phyloP scores from a whole-genome alignment of 768 basidiomycete genomes.

The Collybiopsis luxurians region DNA sequence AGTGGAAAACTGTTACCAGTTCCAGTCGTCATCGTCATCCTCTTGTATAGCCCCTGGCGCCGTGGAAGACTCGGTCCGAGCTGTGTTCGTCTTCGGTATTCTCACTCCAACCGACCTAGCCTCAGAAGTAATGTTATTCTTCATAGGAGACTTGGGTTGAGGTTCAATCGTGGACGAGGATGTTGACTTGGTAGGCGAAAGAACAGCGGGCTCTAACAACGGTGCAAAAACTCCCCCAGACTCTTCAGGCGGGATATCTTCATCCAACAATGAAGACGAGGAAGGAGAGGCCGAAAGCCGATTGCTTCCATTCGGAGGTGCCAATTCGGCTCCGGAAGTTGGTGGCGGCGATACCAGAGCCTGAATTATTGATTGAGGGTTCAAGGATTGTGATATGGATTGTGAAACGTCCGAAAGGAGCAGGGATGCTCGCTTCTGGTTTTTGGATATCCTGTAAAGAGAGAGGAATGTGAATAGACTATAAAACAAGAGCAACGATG shows the following conservation, averaged over 20 bases:
- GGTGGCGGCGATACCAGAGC: slow-evolving; percentile 40
- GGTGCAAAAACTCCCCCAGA: not conserved
- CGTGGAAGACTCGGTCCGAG: not conserved
- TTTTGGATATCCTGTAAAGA: slow-evolving; percentile 55
- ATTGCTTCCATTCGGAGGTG: slow-evolving; percentile 20
- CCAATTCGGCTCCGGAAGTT: slow-evolving; percentile 20
- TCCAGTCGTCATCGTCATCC: slow-evolving; percentile 11
- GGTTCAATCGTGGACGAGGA: not conserved
- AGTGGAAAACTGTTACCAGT: slow-evolving; percentile 3
- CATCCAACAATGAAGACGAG: slow-evolving; percentile 13
- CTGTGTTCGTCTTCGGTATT: not conserved
- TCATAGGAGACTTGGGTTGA: slow-evolving; percentile 7
- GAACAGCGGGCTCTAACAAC: not conserved
- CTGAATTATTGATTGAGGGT: slow-evolving; percentile 37
- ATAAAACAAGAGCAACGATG: not conserved
- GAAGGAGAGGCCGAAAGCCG: slow-evolving; percentile 15
- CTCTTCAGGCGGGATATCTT: slow-evolving; percentile 2
- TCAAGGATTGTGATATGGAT: slow-evolving; percentile 4
- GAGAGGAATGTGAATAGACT: slow-evolving; percentile 1
- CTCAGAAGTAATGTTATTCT: not conserved
- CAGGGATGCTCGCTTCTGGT: slow-evolving; percentile 65
- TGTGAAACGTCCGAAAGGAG: slow-evolving; percentile 65
- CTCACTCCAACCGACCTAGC: not conserved
- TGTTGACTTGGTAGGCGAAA: not conserved
- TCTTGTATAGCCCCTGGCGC: not conserved